Base-by-base conservation (phyloP, 805 yeast species). In the Maudiozyma pseudohumilis region DNA sequence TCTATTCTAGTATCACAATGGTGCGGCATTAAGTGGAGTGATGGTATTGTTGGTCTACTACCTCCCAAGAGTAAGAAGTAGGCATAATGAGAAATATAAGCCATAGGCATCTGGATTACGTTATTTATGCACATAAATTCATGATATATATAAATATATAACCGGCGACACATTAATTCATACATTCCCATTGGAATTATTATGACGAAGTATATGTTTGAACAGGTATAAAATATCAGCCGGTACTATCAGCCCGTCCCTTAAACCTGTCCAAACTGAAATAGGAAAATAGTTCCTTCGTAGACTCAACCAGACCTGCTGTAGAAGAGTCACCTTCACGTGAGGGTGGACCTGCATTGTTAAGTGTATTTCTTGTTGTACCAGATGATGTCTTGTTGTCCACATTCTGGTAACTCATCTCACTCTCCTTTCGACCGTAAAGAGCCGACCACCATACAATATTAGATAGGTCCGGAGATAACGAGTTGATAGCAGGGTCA, bases 361-460 rank as follows among this genome's bases (percentile, higher is more conserved):
- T n/a, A n/a, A n/a, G n/a, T n/a, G n/a, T 12, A 12, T 26, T 12
- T 12, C 7, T 12, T 6, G 7, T 30, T 19, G 13, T 12, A 19
- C 21, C 16, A 19, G 10, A 12, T 9, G 11, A 23, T 5, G 15
- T 13, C 13, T 31, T 17, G 4, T 12, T 25, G 39, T n/a, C n/a
- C n/a, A n/a, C n/a, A n/a, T n/a, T n/a, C n/a, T n/a, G n/a, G n/a
- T n/a, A n/a, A n/a, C 76, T 75, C 78, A 77, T 69, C 46, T 79
- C 86, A 29, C 75, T 74, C 52, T 82, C 80, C 4, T 75, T 64
- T 37, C 89, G 63, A 0, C 95, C 95, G 53, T 80, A 84, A 19
- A 83, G 62, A 49, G 85, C 94, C 52, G 71, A 74, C 97, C 97
- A 88, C 89, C 94, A 89, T 45, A 73, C 71, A n/a, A 55, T 77